These are phyloP conservation scores for Acer saccharum DNA, from an alignment of 345 rosid species.

Conservation along the genomic window DNA sequence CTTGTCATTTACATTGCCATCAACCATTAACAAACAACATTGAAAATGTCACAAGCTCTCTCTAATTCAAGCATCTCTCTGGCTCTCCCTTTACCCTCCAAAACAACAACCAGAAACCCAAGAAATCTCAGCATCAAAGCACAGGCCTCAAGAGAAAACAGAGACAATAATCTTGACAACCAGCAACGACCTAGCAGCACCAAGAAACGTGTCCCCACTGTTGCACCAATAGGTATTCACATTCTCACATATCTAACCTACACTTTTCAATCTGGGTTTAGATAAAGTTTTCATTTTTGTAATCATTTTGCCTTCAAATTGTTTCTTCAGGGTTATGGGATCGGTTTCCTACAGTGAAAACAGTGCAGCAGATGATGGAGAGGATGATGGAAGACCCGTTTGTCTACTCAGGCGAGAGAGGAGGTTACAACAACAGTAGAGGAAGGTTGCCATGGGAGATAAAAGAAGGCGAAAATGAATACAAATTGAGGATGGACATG, in stretches of 20 bases:
- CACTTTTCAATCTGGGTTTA: neutral
- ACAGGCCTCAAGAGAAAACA: constrained; percentile 29
- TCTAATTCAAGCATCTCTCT: constrained; percentile 30
- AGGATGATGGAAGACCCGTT: constrained; percentile 54
- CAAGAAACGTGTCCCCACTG: constrained; percentile 42
- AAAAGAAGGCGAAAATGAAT: constrained; percentile 51
- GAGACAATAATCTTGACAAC: constrained; percentile 51
- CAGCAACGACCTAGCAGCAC: constrained; percentile 43
- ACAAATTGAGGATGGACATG: constrained; percentile 72
- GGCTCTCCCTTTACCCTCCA: constrained; percentile 17
- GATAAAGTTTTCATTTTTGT: neutral
- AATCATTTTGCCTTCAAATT: neutral
- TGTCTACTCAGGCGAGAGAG: constrained; percentile 27
- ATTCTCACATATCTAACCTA: neutral
- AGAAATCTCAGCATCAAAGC: constrained; percentile 30
- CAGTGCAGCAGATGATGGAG: constrained; percentile 71
- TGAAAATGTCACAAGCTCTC: constrained; percentile 36
- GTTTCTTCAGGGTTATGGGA: constrained; percentile 41
- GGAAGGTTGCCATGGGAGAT: constrained; percentile 79
- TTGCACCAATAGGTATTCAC: constrained; percentile 42
- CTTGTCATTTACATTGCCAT: neutral
- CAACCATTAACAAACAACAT: neutral
- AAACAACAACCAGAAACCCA: neutral
- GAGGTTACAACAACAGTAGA: constrained; percentile 38
- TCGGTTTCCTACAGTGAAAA: constrained; percentile 57